These are phyloP conservation scores for Solanum sitiens DNA, from an alignment of 257 asterid genomes.

Conservation along the genomic window DNA sequence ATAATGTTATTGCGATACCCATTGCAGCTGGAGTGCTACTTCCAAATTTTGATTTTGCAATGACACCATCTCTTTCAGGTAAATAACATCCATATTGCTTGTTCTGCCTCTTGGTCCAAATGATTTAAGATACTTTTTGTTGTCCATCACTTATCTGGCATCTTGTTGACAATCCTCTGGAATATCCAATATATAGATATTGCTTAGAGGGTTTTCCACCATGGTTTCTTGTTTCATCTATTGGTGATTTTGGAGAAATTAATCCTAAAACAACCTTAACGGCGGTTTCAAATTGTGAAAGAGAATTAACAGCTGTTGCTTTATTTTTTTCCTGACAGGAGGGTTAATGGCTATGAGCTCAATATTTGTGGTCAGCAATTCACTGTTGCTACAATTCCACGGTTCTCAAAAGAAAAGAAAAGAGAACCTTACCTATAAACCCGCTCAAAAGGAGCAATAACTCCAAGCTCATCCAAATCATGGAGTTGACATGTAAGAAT, in stretches of 20 bases:
- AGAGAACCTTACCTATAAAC: conserved; percentile 11
- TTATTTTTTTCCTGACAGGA: conserved; percentile 24
- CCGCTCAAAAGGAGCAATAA: neutral
- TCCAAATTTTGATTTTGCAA: conserved; percentile 87
- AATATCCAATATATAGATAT: neutral
- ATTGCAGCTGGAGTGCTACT: conserved; percentile 89
- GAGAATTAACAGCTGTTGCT: neutral
- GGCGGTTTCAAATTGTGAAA: neutral
- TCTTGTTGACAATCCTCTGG: neutral
- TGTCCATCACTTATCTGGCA: neutral
- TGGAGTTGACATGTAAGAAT: conserved; percentile 7
- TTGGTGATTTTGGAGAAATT: neutral
- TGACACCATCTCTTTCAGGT: conserved; percentile 98
- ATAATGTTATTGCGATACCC: conserved; percentile 76
- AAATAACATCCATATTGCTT: neutral
- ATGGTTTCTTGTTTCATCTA: neutral
- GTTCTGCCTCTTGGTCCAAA: neutral
- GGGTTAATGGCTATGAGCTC: conserved; percentile 98
- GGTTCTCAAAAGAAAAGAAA: conserved; percentile 27
- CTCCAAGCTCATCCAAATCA: neutral
- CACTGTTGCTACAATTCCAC: conserved; percentile 78
- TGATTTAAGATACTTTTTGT: neutral
- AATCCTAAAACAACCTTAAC: neutral
- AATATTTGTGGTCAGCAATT: conserved; percentile 74
- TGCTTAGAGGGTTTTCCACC: neutral